Conservation (phyloP, 176 grass and related monocot species). For the Carex littledalei region DNA sequence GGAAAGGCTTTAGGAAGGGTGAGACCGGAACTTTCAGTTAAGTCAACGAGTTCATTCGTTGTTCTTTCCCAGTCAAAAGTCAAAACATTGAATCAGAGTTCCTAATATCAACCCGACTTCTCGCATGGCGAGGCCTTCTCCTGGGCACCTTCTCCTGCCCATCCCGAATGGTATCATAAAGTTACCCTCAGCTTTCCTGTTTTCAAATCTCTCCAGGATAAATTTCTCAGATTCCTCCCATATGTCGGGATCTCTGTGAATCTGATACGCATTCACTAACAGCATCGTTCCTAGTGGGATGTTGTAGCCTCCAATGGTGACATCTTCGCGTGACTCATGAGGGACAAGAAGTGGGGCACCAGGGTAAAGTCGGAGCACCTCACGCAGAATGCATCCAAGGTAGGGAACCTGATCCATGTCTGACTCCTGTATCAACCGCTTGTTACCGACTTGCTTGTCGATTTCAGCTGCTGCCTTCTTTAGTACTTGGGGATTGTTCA, state of each 20-base stretch:
- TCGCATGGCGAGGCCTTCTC: constrained; percentile 25
- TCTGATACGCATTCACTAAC: constrained; percentile 24
- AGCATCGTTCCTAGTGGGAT: constrained; percentile 20
- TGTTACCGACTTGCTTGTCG: neutral
- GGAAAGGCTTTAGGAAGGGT: constrained; percentile 26
- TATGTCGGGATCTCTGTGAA: constrained; percentile 18
- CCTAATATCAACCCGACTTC: constrained; percentile 17
- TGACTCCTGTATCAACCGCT: constrained; percentile 10
- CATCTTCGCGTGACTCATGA: constrained; percentile 23
- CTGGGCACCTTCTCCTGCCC: constrained; percentile 27
- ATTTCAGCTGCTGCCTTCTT: constrained; percentile 13
- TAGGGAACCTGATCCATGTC: constrained; percentile 27
- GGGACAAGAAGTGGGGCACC: constrained; percentile 6
- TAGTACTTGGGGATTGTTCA: constrained; percentile 23
- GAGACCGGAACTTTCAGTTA: constrained; percentile 9
- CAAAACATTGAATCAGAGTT: constrained; percentile 30
- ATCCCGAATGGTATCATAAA: constrained; percentile 8
- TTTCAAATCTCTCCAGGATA: constrained; percentile 19
- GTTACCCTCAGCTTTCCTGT: neutral
- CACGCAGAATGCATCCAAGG: constrained; percentile 13
- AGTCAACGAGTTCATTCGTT: neutral
- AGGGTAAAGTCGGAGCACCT: constrained; percentile 27
- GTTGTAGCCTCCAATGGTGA: constrained; percentile 22
- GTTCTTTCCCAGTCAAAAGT: constrained; percentile 18
- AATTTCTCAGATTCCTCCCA: constrained; percentile 25